These are phyloP conservation scores for Gautieria morchelliformis DNA, from an alignment of 768 basidiomycete genomes.

Conservation along the genomic window DNA sequence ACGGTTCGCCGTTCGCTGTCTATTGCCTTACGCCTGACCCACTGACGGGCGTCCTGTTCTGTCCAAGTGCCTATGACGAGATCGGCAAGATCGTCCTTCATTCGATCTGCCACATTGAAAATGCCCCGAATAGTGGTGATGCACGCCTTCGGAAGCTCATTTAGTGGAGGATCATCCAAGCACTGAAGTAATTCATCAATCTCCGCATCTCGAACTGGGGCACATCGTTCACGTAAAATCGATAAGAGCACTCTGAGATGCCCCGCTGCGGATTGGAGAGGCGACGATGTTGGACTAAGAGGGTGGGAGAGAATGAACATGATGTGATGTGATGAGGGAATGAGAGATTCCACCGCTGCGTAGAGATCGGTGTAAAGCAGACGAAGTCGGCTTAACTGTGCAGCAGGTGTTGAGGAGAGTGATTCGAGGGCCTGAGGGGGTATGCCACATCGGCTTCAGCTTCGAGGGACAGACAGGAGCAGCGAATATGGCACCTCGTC, in stretches of 20 bases:
- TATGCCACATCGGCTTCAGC: conserved; percentile 15
- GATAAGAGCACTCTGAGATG: conserved; percentile 45
- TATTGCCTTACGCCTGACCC: conserved; percentile 45
- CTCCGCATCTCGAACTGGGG: conserved; percentile 50
- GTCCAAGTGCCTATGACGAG: conserved; percentile 58
- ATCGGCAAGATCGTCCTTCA: conserved; percentile 61
- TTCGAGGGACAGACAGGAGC: neutral
- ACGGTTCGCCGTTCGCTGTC: conserved; percentile 45
- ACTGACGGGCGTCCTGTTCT: conserved; percentile 43
- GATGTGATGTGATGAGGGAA: conserved; percentile 44
- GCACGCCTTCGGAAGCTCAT: conserved; percentile 37
- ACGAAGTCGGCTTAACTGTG: conserved; percentile 51
- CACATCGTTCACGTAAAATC: conserved; percentile 51
- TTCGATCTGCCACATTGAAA: conserved; percentile 44
- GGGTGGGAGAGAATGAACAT: conserved; percentile 46
- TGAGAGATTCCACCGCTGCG: conserved; percentile 35
- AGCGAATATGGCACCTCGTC: conserved; percentile 39
- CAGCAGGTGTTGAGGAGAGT: conserved; percentile 47
- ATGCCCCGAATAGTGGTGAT: conserved; percentile 38
- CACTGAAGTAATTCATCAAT: conserved; percentile 35
- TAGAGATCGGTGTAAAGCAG: conserved; percentile 45
- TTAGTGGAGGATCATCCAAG: conserved; percentile 25
- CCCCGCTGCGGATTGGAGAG: conserved; percentile 45
- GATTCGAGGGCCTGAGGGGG: conserved; percentile 39
- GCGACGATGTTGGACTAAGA: conserved; percentile 58